Base-by-base conservation (phyloP, 495 filamentous ascomycete genomes). In the Annulohypoxylon nitens region DNA sequence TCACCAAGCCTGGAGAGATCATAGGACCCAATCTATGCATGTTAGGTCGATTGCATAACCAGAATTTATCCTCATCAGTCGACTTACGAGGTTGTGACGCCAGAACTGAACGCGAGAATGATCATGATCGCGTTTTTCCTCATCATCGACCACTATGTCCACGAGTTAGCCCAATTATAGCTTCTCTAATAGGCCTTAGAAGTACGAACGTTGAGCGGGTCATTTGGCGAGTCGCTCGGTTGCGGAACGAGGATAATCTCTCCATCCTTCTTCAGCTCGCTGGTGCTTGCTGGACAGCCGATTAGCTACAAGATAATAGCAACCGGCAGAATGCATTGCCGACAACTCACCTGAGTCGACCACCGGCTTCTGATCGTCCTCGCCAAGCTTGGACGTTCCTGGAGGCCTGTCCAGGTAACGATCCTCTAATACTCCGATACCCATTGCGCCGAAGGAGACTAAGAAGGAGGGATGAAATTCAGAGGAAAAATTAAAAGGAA, bases 181-280 rank as follows among this genome's bases (percentile, higher is more conserved):
- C 18, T 3, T 11, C 34, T n/a, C 41, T 33, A 25, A 12, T 43
- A 14, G 20, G n/a, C 14, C 23, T 14, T 33, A 4, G 3, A 47
- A 43, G 59, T 37, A 68, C 67, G 53, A 12, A 75, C 72, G 36
- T 87, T 88, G 59, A 86, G 75, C 14, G 86, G 86, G 61, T 88
- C 86, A 18, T 81, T 80, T 9, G 83, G 79, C 54, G 83, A 80
- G 62, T 81, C 78, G 10, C 80, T 82, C 11, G 85, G 83, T 64
- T 86, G 83, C 2, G 84, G 84, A 26, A 85, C 82, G 11, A 85
- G 80, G 0, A 86, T 80, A 58, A 87, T 83, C n/a, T 84, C 57
- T 7, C 81, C 81, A 68, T 75, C 68, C 41, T n/a, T 67, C 18
- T 75, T 75, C 50, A 75, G 36, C 0, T 75, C 68, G 18, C 39